Evolutionary conservation across 176 grass and related monocot genomes (phyloP).

Genomic region (Pharus latifolius): DNA sequence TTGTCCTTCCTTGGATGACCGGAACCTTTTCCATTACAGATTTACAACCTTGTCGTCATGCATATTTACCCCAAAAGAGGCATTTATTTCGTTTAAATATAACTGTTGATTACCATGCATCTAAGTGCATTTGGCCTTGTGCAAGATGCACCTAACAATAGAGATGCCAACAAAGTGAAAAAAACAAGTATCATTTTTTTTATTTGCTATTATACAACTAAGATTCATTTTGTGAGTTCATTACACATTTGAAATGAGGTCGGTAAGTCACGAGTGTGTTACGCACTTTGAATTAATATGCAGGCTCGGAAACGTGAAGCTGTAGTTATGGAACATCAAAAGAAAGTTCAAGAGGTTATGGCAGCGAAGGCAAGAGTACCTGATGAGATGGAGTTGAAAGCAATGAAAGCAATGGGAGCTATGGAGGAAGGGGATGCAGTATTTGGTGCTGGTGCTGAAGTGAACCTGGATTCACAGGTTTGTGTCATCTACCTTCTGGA

Average conservation of each 20-base stretch:
- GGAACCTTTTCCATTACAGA: too few species aligned
- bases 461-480: conserved; percentile 94
- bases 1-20: not conserved
- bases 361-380: conserved; percentile 43
- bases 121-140: not conserved
- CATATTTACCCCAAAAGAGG: not conserved
- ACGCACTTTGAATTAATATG: conserved; percentile 14
- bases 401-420: conserved; percentile 90
- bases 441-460: conserved; percentile 84
- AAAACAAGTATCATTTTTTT: not conserved
- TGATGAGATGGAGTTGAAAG: conserved; percentile 83
- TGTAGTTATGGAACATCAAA: conserved; percentile 79
- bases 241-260: conserved; percentile 7
- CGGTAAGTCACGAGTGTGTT: not conserved
- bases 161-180: not conserved
- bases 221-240: not conserved
- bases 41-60: not conserved
- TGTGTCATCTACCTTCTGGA: conserved; percentile 4
- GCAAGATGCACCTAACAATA: not conserved
- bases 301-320: conserved; percentile 78
- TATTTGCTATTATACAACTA: not conserved
- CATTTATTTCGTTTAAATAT: not conserved
- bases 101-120: not conserved
- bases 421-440: conserved; percentile 93
- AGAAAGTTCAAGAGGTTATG: conserved; percentile 64